Conservation (phyloP, 2,329 filamentous ascomycete species). For the Laburnicola sp. region DNA sequence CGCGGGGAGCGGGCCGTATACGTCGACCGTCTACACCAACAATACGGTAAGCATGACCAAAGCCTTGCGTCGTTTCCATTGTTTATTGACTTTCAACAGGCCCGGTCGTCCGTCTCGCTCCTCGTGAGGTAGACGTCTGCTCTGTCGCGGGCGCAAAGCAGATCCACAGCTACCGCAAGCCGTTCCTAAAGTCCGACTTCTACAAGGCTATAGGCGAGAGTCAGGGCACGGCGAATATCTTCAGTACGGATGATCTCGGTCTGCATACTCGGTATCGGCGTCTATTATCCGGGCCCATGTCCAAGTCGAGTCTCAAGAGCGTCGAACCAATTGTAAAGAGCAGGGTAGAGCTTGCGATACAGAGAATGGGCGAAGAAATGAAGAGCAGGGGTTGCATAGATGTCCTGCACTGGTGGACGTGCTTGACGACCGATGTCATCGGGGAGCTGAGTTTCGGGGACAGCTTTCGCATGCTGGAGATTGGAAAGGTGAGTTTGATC, state of each 20-base stretch:
- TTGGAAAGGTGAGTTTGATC: slow-evolving; percentile 48
- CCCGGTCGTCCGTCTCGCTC: slow-evolving; percentile 12
- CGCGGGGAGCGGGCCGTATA: slow-evolving; percentile 10
- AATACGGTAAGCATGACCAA: slow-evolving; percentile 15
- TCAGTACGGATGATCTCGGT: slow-evolving; percentile 1
- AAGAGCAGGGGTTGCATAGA: slow-evolving; percentile 46
- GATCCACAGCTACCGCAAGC: slow-evolving; percentile 12
- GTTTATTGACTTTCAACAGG: not conserved
- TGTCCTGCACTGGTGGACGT: slow-evolving; percentile 58
- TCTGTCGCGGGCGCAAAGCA: slow-evolving; percentile 8
- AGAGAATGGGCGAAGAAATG: slow-evolving; percentile 53
- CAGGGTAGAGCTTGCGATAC: slow-evolving; percentile 47
- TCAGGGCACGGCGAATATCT: not conserved
- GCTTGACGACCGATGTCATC: slow-evolving; percentile 59
- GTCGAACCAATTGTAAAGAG: slow-evolving; percentile 41
- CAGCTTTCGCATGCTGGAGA: slow-evolving; percentile 58
- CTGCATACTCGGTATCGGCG: slow-evolving; percentile 12
- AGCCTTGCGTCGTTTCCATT: not conserved
- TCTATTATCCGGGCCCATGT: slow-evolving; percentile 8
- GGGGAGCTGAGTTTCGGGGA: slow-evolving; percentile 59
- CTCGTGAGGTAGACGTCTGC: slow-evolving; percentile 15
- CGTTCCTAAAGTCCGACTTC: slow-evolving; percentile 9
- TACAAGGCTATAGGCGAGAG: slow-evolving; percentile 2
- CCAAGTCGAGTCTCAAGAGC: slow-evolving; percentile 13
- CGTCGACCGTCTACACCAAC: slow-evolving; percentile 13